These are phyloP conservation scores for Candida nemodendra DNA, from an alignment of 805 yeast genomes.

Conservation along the genomic window DNA sequence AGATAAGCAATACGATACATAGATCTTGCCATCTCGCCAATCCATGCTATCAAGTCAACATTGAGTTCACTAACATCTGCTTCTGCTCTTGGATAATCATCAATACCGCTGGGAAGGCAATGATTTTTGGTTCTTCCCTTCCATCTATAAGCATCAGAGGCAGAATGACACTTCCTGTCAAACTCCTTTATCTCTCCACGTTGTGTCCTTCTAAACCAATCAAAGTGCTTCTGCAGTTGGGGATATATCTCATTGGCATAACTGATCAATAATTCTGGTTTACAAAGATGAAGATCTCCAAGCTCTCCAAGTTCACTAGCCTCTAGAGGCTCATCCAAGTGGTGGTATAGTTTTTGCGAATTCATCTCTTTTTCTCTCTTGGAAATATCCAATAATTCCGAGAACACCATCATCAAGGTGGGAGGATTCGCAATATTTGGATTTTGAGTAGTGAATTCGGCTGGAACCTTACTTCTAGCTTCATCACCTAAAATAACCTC, in stretches of 20 bases:
- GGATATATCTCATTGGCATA: slow-evolving; percentile 74
- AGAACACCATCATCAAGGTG: slow-evolving; percentile 75
- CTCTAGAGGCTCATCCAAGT: slow-evolving; percentile 19
- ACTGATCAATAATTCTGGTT: slow-evolving; percentile 57
- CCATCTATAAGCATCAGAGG: slow-evolving; percentile 81
- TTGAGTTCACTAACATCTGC: slow-evolving; percentile 89
- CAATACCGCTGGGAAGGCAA: slow-evolving; percentile 90
- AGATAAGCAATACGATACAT: slow-evolving; percentile 70
- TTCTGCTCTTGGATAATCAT: slow-evolving; percentile 89
- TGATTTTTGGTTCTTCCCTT: slow-evolving; percentile 84
- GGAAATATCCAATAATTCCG: slow-evolving; percentile 51
- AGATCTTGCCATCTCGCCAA: slow-evolving; percentile 86
- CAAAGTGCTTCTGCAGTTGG: slow-evolving; percentile 68
- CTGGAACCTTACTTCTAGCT: slow-evolving; percentile 84
- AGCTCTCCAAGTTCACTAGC: slow-evolving; percentile 32
- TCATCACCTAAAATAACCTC: slow-evolving; percentile 93
- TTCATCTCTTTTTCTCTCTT: slow-evolving; percentile 19
- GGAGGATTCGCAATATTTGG: slow-evolving; percentile 96
- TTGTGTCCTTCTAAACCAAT: slow-evolving; percentile 84
- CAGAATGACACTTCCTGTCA: slow-evolving; percentile 53
- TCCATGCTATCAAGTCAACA: slow-evolving; percentile 89
- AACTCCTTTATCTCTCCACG: slow-evolving; percentile 70
- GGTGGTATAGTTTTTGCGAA: slow-evolving; percentile 18
- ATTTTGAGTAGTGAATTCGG: slow-evolving; percentile 78
- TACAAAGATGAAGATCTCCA: slow-evolving; percentile 52